Conservation (phyloP, 129 eudicot species). For the Escallonia rubra region DNA sequence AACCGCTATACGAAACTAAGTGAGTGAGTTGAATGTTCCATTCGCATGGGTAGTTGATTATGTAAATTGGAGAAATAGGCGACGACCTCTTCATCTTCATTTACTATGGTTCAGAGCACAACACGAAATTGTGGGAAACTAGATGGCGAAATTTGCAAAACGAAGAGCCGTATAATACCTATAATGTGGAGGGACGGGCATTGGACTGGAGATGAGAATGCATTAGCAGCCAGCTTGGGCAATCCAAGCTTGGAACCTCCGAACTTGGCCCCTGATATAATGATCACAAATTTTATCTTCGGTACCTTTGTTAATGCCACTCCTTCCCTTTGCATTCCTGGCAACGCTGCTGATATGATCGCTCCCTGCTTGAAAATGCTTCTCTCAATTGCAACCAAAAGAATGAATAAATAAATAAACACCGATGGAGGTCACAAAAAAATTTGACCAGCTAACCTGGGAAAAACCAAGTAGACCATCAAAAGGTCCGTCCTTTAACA, state of each 20-base stretch:
- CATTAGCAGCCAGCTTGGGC: background rate
- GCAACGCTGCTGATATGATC: background rate
- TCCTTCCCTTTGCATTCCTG: slow-evolving; percentile 9
- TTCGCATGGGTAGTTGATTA: too few species aligned
- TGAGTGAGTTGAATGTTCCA: too few species aligned
- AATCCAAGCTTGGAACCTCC: background rate
- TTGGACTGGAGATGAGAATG: slow-evolving; percentile 6
- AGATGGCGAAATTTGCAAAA: too few species aligned
- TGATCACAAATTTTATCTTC: background rate
- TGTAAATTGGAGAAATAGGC: too few species aligned
- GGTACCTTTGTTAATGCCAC: slow-evolving; percentile 2
- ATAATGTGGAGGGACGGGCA: background rate
- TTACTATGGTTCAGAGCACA: too few species aligned
- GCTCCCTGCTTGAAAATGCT: background rate
- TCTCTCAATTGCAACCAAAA: too few species aligned
- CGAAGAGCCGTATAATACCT: too few species aligned
- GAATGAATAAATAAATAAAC: too few species aligned
- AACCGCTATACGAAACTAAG: too few species aligned
- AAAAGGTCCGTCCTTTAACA: background rate
- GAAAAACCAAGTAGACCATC: slow-evolving; percentile 2
- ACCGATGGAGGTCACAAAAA: too few species aligned
- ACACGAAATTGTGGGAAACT: too few species aligned
- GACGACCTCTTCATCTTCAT: too few species aligned
- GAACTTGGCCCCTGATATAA: background rate
- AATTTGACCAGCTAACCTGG: background rate